Base-by-base conservation (phyloP, 2,329 filamentous ascomycete genomes). In the Arthrobotrys musiformis region DNA sequence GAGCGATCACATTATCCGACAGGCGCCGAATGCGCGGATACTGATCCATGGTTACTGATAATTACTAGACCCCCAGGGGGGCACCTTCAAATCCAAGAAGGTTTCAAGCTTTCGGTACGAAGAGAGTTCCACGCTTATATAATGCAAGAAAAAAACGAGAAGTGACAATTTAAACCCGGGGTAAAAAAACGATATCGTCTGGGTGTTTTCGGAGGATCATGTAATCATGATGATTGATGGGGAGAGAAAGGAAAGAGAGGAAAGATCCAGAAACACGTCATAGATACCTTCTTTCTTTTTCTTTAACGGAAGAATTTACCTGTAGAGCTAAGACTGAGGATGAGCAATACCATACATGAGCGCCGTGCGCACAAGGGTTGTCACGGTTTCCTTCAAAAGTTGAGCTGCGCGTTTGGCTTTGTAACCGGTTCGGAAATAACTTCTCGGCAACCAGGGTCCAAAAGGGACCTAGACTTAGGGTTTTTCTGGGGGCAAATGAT, bases 21-120 rank as follows among this genome's bases (percentile, higher is more conserved):
- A 78, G 52, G 7, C 40, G 63, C 30, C 50, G 33, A 37, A 76
- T 76, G 48, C 70, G 61, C 9, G 30, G 48, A 17, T 22, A 60
- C 11, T 8, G 8, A 15, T 66, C 50, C 48, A 58, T 60, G 15
- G 2, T 22, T 19, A 33, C 8, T 17, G 15, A 42, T 19, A 42
- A 17, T 3, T 42, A 42, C 8, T 42, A 42, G 15, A 19, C n/a
- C n/a, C n/a, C n/a, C n/a, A n/a, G n/a, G n/a, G n/a, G n/a, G n/a
- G n/a, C n/a, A n/a, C n/a, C n/a, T n/a, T n/a, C n/a, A n/a, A n/a
- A 33, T 33, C 30, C 30, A 9, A 33, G 9, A 9, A 33, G 9
- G 30, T n/a, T 42, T 42, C 8, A 19, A 19, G 15, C 40, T 42
- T 40, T 40, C 17, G 15, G 35, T 15, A 3, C 33, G 13, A 2